These are phyloP conservation scores for Hericium alpestre DNA, from an alignment of 768 basidiomycete genomes.

Conservation along the genomic window DNA sequence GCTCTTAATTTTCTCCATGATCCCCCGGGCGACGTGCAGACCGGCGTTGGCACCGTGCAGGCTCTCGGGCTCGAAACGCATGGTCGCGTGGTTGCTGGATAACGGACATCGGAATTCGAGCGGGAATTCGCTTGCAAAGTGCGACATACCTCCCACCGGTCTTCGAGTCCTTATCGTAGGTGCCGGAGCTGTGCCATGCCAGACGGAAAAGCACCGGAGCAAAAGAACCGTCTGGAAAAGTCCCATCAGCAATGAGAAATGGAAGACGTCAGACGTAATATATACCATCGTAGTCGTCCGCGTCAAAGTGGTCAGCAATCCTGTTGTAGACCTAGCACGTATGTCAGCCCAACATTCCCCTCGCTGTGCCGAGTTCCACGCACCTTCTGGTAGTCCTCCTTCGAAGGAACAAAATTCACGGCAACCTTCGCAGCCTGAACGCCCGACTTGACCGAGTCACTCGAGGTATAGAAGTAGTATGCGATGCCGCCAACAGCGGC, in stretches of 20 bases:
- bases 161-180: conserved; percentile 71
- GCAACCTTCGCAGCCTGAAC: conserved; percentile 53
- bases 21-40: conserved; percentile 63
- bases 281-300: conserved; percentile 77
- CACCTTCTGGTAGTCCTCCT: conserved; percentile 87
- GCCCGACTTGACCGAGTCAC: conserved; percentile 49
- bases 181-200: conserved; percentile 92
- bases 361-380: neutral
- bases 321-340: conserved; percentile 72
- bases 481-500: conserved; percentile 49
- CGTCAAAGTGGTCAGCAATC: conserved; percentile 70
- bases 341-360: neutral
- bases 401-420: conserved; percentile 61
- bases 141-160: conserved; percentile 64
- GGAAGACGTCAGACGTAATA: conserved; percentile 3
- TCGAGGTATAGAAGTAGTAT: conserved; percentile 47
- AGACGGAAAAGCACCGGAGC: conserved; percentile 82
- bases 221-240: conserved; percentile 65
- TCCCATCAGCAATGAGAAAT: conserved; percentile 6
- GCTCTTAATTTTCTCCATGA: conserved; percentile 81
- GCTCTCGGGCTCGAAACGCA: conserved; percentile 91
- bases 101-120: conserved; percentile 6
- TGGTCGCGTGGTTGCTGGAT: conserved; percentile 88
- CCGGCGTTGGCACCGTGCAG: conserved; percentile 79
- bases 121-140: conserved; percentile 1